Percentiles rank a stretch among this genome's conserved stretches.
These are phyloP conservation scores for Helotiales sp. DNA, from an alignment of 2,329 filamentous ascomycete species.

Conservation along the genomic window DNA sequence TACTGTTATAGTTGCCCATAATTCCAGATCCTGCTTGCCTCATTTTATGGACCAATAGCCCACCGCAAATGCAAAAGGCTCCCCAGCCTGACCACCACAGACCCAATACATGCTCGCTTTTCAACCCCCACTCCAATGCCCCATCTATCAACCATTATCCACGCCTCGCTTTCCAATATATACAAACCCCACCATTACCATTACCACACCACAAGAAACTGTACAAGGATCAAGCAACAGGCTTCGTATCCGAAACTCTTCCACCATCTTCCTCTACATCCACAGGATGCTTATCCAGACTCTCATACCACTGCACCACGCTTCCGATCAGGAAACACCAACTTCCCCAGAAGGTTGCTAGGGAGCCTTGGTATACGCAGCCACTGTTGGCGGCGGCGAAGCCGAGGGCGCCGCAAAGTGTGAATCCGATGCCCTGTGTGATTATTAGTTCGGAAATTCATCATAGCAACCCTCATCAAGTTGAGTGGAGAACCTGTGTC, in stretches of 20 bases:
- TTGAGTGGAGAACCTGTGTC: background rate
- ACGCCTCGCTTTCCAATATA: background rate
- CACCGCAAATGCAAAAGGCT: no score
- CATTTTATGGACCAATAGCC: no score
- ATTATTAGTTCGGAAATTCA: background rate
- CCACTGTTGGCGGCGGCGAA: slow-evolving; percentile 43
- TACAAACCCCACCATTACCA: background rate
- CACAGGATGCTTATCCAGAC: slow-evolving; percentile 47
- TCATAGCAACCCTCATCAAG: background rate
- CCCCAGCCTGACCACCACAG: no score
- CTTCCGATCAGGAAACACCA: slow-evolving; percentile 52
- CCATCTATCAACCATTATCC: background rate
- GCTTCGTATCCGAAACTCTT: slow-evolving; percentile 5
- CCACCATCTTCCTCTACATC: slow-evolving; percentile 31
- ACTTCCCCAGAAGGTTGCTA: slow-evolving; percentile 51
- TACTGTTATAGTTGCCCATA: no score
- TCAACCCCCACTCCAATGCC: background rate
- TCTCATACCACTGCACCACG: slow-evolving; percentile 49
- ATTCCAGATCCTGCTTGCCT: no score
- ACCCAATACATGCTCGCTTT: background rate
- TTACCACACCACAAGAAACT: background rate
- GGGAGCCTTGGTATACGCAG: slow-evolving; percentile 47
- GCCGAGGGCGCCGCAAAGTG: slow-evolving; percentile 57
- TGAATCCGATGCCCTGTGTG: slow-evolving; percentile 54
- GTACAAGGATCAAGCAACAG: slow-evolving; percentile 1